phyloP scores from a whole-genome alignment of 352 stramenopile genomes.

The Poterioochromonas sp. region DNA sequence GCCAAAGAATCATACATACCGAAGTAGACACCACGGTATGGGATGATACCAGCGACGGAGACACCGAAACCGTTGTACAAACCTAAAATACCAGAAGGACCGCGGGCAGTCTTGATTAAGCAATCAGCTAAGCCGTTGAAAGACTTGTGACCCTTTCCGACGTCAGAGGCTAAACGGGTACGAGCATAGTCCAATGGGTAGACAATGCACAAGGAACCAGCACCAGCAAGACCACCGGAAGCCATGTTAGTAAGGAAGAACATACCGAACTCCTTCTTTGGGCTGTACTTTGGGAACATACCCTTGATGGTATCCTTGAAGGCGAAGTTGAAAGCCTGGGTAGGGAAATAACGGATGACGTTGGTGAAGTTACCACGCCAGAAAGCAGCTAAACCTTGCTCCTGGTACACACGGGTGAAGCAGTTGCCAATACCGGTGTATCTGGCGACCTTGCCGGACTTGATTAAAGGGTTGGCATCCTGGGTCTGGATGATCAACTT shows the following conservation, averaged over 20 bases:
- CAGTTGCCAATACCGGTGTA: conserved; percentile 75
- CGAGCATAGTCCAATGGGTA: conserved; percentile 23
- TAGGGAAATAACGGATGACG: conserved; percentile 24
- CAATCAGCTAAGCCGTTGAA: conserved; percentile 96
- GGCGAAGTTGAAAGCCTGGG: background rate
- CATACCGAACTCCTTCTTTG: background rate
- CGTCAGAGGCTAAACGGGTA: conserved; percentile 79
- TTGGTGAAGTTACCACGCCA: conserved; percentile 27
- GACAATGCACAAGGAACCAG: conserved; percentile 3
- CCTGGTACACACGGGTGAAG: conserved; percentile 65
- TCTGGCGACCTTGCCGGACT: conserved; percentile 64
- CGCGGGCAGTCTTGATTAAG: conserved; percentile 78
- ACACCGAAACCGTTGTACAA: conserved; percentile 99
- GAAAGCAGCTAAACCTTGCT: conserved; percentile 50
- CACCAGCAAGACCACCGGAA: conserved; percentile 2
- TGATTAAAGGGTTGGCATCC: conserved; percentile 77
- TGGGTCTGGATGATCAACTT: conserved; percentile 47
- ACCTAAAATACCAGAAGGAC: conserved; percentile 59
- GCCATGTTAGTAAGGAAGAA: conserved; percentile 83
- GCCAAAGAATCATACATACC: conserved; percentile 93
- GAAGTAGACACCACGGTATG: conserved; percentile 97
- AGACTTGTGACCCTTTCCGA: conserved; percentile 90
- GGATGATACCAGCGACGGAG: conserved; percentile 94
- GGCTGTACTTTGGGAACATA: conserved; percentile 62
- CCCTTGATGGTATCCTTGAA: conserved; percentile 50